Conservation (phyloP, 805 yeast genomes). For the Myxozyma sirexii region DNA sequence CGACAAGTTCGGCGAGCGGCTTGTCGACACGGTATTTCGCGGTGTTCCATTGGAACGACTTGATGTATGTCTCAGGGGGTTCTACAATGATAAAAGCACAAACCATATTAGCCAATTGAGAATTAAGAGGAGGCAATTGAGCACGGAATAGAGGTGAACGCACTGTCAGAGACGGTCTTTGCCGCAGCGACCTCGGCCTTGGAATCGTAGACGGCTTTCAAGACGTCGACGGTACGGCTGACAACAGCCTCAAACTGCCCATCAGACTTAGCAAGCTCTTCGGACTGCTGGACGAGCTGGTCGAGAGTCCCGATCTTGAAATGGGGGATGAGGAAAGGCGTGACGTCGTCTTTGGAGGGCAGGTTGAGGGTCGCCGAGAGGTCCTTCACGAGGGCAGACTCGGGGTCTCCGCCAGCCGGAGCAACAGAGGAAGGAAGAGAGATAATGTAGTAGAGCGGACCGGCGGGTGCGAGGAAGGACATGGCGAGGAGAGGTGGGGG, state of each 20-base stretch:
- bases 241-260: constrained; percentile 71
- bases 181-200: constrained; percentile 49
- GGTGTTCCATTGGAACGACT: constrained; percentile 83
- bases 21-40: constrained; percentile 84
- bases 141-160: constrained; percentile 4
- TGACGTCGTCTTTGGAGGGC: constrained; percentile 55
- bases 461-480: constrained; percentile 34
- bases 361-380: constrained; percentile 52
- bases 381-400: constrained; percentile 50
- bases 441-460: constrained; percentile 33
- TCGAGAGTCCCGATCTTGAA: constrained; percentile 96
- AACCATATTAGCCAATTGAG: constrained; percentile 2
- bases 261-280: constrained; percentile 83
- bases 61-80: constrained; percentile 65
- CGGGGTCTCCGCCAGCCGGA: constrained; percentile 42
- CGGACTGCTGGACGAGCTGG: constrained; percentile 85
- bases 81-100: constrained; percentile 28
- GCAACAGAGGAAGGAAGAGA: constrained; percentile 57
- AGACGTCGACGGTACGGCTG: constrained; percentile 73
- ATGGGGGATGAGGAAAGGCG: constrained; percentile 67
- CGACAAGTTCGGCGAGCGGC: constrained; percentile 74
- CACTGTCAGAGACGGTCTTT: constrained; percentile 54
- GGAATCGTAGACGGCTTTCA: constrained; percentile 53
- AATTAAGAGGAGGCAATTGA: not conserved
- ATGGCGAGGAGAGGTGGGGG: constrained; percentile 14